Conservation (phyloP, 208 protist genomes). For the Crithidia fasciculata region DNA sequence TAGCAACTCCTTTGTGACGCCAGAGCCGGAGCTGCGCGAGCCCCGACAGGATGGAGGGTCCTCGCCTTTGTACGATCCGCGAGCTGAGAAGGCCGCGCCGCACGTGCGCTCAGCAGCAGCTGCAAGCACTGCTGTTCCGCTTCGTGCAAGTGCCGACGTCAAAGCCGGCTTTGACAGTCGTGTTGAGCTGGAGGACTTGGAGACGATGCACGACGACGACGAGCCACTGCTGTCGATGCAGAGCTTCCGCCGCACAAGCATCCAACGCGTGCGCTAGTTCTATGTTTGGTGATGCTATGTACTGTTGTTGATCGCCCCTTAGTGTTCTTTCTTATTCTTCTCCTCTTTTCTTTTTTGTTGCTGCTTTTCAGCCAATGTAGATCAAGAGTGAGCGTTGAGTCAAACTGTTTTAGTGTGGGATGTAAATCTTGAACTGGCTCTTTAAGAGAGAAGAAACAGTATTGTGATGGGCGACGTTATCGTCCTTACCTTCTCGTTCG, state of each 20-base stretch:
- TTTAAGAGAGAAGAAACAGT: no score
- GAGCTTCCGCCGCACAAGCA: constrained; percentile 40
- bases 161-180: background rate
- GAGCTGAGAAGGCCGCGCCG: background rate
- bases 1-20: background rate
- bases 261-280: constrained; percentile 27
- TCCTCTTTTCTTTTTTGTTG: no score
- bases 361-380: no score
- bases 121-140: background rate
- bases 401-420: no score
- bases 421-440: no score
- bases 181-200: constrained; percentile 29
- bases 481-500: no score
- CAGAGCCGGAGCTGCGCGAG: background rate
- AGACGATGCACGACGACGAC: constrained; percentile 35
- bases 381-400: no score
- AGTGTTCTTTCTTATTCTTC: no score
- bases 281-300: no score
- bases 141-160: background rate
- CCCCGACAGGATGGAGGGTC: background rate
- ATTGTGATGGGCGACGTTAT: no score
- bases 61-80: background rate
- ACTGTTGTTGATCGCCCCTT: no score
- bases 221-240: constrained; percentile 56
- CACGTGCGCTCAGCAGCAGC: background rate